A percentile compares a stretch with the other conserved stretches of the same genome.
Conservation (phyloP, 2,329 filamentous ascomycete genomes). For the Claviceps sp. region DNA sequence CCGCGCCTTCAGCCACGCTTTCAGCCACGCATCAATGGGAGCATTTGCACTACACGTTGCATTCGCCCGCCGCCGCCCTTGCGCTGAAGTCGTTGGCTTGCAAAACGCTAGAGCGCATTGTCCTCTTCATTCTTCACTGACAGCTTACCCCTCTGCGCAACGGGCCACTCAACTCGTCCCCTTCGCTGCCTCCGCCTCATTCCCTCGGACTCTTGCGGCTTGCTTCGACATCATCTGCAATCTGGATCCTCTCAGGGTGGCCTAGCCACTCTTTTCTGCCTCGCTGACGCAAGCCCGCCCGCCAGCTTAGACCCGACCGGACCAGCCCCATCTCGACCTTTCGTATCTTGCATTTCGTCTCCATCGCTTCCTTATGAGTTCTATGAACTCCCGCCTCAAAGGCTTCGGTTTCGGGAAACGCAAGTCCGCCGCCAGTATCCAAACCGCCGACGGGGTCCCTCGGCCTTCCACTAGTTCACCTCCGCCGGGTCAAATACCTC, state of each 20-base stretch:
- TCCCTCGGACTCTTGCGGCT: background rate
- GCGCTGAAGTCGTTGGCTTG: too few species aligned
- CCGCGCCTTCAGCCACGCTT: background rate
- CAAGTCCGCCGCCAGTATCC: constrained; percentile 52
- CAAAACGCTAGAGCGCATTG: too few species aligned
- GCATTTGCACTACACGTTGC: too few species aligned
- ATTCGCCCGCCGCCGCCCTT: too few species aligned
- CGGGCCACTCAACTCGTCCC: background rate
- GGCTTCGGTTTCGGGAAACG: constrained; percentile 72
- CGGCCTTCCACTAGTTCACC: constrained; percentile 18
- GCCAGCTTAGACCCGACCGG: background rate
- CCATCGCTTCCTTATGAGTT: constrained; percentile 46
- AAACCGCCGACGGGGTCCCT: constrained; percentile 30
- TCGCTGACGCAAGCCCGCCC: background rate
- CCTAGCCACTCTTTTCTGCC: background rate
- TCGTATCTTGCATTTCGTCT: constrained; percentile 4
- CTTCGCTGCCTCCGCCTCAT: background rate
- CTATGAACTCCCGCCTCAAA: constrained; percentile 68
- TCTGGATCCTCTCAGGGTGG: background rate
- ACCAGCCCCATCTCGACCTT: background rate
- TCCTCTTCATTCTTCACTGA: too few species aligned
- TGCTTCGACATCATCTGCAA: background rate
- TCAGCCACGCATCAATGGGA: too few species aligned
- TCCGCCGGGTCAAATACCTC: constrained; percentile 32
- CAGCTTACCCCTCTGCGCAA: too few species aligned